These are phyloP conservation scores for Phialophora macrospora DNA, from an alignment of 2,329 filamentous ascomycete genomes.

Conservation along the genomic window DNA sequence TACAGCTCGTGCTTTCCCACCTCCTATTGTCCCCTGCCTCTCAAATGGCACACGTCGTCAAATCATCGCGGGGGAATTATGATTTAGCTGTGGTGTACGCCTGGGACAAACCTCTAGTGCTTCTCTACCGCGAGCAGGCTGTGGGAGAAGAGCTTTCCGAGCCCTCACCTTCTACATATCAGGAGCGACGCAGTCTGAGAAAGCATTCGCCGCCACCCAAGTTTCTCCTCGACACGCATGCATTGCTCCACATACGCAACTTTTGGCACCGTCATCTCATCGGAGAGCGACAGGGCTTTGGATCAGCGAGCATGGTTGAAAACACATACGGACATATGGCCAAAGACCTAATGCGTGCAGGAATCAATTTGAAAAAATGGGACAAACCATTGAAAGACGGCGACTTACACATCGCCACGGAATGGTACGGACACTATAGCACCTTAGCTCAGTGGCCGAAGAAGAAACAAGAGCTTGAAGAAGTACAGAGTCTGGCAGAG, in stretches of 20 bases:
- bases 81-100: conserved; percentile 40
- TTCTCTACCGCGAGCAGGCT: conserved; percentile 38
- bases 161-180: conserved; percentile 26
- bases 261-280: conserved; percentile 51
- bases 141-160: background rate
- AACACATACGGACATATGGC: conserved; percentile 37
- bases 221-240: conserved; percentile 41
- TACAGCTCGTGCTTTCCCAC: conserved; percentile 43
- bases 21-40: conserved; percentile 40
- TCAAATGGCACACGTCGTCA: conserved; percentile 23
- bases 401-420: conserved; percentile 9
- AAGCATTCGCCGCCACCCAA: conserved; percentile 12
- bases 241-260: conserved; percentile 48
- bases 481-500: conserved; percentile 47
- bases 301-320: conserved; percentile 23
- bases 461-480: conserved; percentile 37
- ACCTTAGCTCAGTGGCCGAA: conserved; percentile 47
- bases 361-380: conserved; percentile 34
- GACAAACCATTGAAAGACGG: conserved; percentile 27
- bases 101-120: conserved; percentile 37
- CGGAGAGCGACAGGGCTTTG: conserved; percentile 23
- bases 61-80: conserved; percentile 35
- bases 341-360: conserved; percentile 25
- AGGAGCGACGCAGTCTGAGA: conserved; percentile 23
- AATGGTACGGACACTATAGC: conserved; percentile 39